phyloP scores from a whole-genome alignment of 306 rosid genomes.

The Vicia sativa region DNA sequence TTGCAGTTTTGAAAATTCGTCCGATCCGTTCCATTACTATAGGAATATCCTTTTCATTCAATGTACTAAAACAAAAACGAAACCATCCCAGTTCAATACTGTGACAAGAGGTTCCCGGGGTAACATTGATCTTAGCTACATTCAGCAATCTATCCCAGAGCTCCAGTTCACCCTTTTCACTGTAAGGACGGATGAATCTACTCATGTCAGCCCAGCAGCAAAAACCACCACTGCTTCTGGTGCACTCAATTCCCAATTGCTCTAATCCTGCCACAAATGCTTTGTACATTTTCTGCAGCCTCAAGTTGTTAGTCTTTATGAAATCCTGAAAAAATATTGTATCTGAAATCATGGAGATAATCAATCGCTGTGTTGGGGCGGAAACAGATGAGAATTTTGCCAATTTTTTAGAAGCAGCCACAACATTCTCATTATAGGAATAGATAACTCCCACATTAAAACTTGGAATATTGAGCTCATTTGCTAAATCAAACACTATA shows the following conservation, averaged over 20 bases:
- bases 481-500: constrained; percentile 70
- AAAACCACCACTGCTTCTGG: constrained; percentile 73
- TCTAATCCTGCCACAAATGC: constrained; percentile 70
- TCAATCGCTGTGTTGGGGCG: constrained; percentile 70
- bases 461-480: constrained; percentile 81
- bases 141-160: constrained; percentile 89
- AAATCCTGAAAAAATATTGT: constrained; percentile 56
- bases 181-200: constrained; percentile 61
- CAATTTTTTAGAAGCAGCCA: constrained; percentile 68
- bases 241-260: constrained; percentile 72
- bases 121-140: constrained; percentile 70
- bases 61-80: constrained; percentile 69
- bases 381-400: constrained; percentile 76
- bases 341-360: constrained; percentile 82
- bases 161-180: constrained; percentile 92
- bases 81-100: constrained; percentile 97
- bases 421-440: constrained; percentile 76
- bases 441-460: constrained; percentile 74
- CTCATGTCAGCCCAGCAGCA: constrained; percentile 97
- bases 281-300: constrained; percentile 52
- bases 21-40: constrained; percentile 73
- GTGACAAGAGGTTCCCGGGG: constrained; percentile 86
- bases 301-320: constrained; percentile 51
- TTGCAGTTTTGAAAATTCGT: constrained; percentile 55
- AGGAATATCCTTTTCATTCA: constrained; percentile 69